A percentile compares a stretch with the other conserved stretches of the same genome.
These are phyloP conservation scores for Clonostachys chloroleuca DNA, from an alignment of 2,329 filamentous ascomycete genomes.

Conservation along the genomic window DNA sequence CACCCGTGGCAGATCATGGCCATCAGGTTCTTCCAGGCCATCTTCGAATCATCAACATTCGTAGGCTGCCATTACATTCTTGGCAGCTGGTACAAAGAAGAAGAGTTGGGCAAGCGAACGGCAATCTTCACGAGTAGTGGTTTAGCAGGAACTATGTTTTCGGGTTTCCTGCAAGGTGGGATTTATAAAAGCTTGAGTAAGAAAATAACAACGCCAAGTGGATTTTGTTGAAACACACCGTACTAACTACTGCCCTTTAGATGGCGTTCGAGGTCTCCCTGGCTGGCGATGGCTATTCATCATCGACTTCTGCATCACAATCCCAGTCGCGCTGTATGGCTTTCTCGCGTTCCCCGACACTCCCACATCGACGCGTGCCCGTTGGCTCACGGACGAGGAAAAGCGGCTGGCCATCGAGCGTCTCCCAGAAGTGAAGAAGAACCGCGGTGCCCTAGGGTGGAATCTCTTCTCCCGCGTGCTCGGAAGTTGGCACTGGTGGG, in stretches of 20 bases:
- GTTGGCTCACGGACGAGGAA: conserved; percentile 3
- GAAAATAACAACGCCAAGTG: not conserved
- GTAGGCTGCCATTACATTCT: conserved; percentile 36
- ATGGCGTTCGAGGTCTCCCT: conserved; percentile 29
- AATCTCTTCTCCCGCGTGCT: conserved; percentile 1
- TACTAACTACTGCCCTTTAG: conserved; percentile 14
- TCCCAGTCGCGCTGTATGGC: conserved; percentile 19
- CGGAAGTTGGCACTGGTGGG: not conserved
- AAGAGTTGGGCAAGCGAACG: conserved; percentile 57
- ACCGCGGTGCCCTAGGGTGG: conserved; percentile 1
- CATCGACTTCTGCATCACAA: conserved; percentile 28
- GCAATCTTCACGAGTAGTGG: conserved; percentile 60
- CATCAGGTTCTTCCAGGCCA: conserved; percentile 31
- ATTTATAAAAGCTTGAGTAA: conserved; percentile 39
- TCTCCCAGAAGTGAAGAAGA: not conserved
- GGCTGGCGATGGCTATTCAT: conserved; percentile 42
- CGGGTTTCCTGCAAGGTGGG: conserved; percentile 56
- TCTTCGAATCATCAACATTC: conserved; percentile 31
- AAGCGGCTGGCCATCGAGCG: conserved; percentile 13
- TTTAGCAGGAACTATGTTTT: conserved; percentile 45
- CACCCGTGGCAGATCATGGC: conserved; percentile 28
- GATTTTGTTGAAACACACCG: no score
- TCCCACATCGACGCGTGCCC: conserved; percentile 13
- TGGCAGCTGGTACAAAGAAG: conserved; percentile 53
- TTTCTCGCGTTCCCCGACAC: conserved; percentile 21